Evolutionary conservation across 1,284 basidiomycete genomes (phyloP), one percentile per base, ranked within the genome.

Genomic region (Butyriboletus pseudospeciosus): DNA sequence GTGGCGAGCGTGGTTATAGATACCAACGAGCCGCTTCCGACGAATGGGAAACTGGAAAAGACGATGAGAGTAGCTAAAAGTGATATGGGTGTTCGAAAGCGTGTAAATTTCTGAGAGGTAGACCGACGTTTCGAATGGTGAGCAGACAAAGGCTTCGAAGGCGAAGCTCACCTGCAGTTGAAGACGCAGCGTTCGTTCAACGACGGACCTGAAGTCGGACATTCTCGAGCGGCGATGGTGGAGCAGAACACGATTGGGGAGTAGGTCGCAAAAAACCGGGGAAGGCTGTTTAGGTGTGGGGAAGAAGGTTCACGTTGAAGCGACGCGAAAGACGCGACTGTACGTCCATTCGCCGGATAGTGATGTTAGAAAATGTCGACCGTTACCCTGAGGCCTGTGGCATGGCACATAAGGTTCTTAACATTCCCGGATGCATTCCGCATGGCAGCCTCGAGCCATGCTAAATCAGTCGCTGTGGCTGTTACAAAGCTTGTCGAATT

Each of bases 101-200:
- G 43, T 39, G 49, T 20, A 7, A 64, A 14, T 36, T 25, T 47
- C 62, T 63, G 12, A 38, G 13, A 5, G 40, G 23, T 2, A n/a
- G 30, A 32, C 45, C 4, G 14, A 35, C 28, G 23, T n/a, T 43
- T 8, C 32, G 16, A 42, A 47, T 36, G 9, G 9, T 42, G 35
- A 53, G 32, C n/a, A 20, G 13, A 26, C 2, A 6, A 23, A 13
- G 34, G 23, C 3, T 28, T 20, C 6, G 7, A 16, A 35, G 28
- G 30, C 4, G 7, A 53, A 43, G n/a, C 55, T 49, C 34, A 58
- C 66, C 49, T 57, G 59, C 2, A 57, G 20, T 20, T 49, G 62
- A 41, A 54, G 36, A n/a, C 47, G 52, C 23, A 53, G 7, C 17
- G 42, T 51, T 28, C 39, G 51, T 39, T 57, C 64, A 9, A 60